Conservation (phyloP, 2,329 filamentous ascomycete species). For the Diplocarpon rosae region DNA sequence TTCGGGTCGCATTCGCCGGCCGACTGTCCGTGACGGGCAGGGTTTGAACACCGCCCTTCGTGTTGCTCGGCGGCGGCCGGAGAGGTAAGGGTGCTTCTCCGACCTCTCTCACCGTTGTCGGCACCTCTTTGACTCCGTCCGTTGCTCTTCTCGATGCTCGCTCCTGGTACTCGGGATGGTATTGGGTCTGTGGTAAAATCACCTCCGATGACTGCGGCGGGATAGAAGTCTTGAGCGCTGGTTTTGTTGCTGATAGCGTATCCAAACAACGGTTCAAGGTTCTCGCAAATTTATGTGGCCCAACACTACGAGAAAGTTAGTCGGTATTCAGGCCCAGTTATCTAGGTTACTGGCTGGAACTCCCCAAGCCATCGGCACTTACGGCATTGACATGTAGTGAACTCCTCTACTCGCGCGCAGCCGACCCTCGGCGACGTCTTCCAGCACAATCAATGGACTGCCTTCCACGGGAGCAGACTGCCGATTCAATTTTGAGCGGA, state of each 20-base stretch:
- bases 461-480: background rate
- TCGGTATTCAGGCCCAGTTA: background rate
- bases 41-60: background rate
- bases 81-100: too few species aligned
- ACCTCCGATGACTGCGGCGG: background rate
- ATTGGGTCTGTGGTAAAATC: background rate
- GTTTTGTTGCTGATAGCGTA: background rate
- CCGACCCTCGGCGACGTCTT: conserved; percentile 6
- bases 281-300: conserved; percentile 16
- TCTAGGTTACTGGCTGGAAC: too few species aligned
- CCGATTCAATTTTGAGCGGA: conserved; percentile 10
- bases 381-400: conserved; percentile 15
- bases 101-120: too few species aligned
- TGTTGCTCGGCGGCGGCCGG: background rate
- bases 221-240: background rate
- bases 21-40: background rate
- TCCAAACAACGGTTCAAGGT: conserved; percentile 11
- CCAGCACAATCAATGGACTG: conserved; percentile 16
- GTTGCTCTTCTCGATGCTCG: too few species aligned
- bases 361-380: background rate
- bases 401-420: conserved; percentile 5
- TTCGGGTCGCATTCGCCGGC: background rate
- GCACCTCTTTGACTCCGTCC: too few species aligned
- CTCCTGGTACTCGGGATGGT: background rate
- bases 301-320: conserved; percentile 9